Percentiles rank a stretch among this genome's conserved stretches.
Evolutionary conservation across 1,284 basidiomycete species (phyloP).

Genomic region (Ceratobasidium sp.): DNA sequence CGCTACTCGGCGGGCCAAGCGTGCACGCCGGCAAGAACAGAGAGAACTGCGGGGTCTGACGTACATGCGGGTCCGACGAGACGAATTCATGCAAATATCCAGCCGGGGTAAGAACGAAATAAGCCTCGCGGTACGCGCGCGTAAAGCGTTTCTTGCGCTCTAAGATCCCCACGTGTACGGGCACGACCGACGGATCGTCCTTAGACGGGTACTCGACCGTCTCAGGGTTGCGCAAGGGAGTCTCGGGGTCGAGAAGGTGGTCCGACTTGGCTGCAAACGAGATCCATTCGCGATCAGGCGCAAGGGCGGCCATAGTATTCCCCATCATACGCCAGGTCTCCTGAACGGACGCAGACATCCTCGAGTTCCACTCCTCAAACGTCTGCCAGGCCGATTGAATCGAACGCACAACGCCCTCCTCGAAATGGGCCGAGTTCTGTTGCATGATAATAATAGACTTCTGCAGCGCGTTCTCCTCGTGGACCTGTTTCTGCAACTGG

Average conservation of each 20-base stretch:
- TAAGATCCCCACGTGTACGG: slow-evolving; percentile 92
- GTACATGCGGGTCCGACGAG: slow-evolving; percentile 79
- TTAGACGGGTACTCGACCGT: slow-evolving; percentile 92
- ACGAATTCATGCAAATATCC: slow-evolving; percentile 96
- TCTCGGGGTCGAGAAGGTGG: slow-evolving; percentile 97
- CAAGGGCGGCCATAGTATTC: slow-evolving; percentile 84
- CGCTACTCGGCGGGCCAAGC: slow-evolving; percentile 89
- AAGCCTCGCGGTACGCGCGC: slow-evolving; percentile 88
- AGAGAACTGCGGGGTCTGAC: slow-evolving; percentile 83
- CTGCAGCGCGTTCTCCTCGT: slow-evolving; percentile 98
- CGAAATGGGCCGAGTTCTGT: slow-evolving; percentile 97
- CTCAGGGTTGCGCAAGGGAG: slow-evolving; percentile 86
- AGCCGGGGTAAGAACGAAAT: slow-evolving; percentile 94
- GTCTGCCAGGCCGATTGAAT: slow-evolving; percentile 98
- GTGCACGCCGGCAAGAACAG: slow-evolving; percentile 97
- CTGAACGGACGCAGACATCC: slow-evolving; percentile 84
- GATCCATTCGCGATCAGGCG: slow-evolving; percentile 97
- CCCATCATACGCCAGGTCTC: slow-evolving; percentile 85
- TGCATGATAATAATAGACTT: slow-evolving; percentile 99
- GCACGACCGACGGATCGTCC: slow-evolving; percentile 89
- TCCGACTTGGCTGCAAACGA: slow-evolving; percentile 94
- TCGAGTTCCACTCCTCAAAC: slow-evolving; percentile 96
- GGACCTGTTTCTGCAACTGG: slow-evolving; percentile 93
- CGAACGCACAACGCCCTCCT: slow-evolving; percentile 95
- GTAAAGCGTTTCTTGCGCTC: slow-evolving; percentile 99